Percentiles rank a stretch among this genome's conserved stretches.
These are phyloP conservation scores for Lycium barbarum DNA, from an alignment of 257 asterid species.

Conservation along the genomic window DNA sequence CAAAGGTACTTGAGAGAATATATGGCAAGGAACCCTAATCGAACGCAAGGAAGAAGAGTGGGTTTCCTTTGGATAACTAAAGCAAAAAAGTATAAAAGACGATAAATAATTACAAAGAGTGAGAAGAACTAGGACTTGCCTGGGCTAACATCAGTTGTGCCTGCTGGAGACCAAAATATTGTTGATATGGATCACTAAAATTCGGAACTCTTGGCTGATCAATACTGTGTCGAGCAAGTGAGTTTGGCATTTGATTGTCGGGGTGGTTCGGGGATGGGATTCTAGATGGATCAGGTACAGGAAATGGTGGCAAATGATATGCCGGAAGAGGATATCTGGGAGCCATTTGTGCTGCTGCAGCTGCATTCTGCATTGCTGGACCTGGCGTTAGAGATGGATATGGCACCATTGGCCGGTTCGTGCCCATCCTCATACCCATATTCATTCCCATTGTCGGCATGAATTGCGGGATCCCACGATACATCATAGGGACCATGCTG, in stretches of 20 bases:
- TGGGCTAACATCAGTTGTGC: slow-evolving; percentile 39
- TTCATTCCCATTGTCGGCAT: slow-evolving; percentile 44
- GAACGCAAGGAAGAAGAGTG: not conserved
- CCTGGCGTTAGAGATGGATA: slow-evolving; percentile 58
- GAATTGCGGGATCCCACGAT: slow-evolving; percentile 49
- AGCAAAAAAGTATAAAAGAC: not conserved
- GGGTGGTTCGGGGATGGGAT: slow-evolving; percentile 40
- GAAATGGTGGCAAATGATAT: slow-evolving; percentile 58
- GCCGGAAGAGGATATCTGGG: slow-evolving; percentile 61
- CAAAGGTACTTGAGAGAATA: too few relatives aligned
- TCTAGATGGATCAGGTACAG: slow-evolving; percentile 53
- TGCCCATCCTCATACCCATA: slow-evolving; percentile 58
- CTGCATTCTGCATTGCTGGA: slow-evolving; percentile 54
- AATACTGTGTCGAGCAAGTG: slow-evolving; percentile 31
- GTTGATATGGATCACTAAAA: slow-evolving; percentile 41
- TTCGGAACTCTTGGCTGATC: slow-evolving; percentile 37
- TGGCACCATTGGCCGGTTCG: slow-evolving; percentile 65
- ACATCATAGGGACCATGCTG: slow-evolving; percentile 53
- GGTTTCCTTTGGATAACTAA: not conserved
- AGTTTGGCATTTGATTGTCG: slow-evolving; percentile 36
- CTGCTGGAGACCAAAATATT: slow-evolving; percentile 44
- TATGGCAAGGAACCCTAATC: too few relatives aligned
- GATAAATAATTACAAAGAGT: not conserved
- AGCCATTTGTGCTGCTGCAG: slow-evolving; percentile 53
- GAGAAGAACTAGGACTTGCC: slow-evolving; percentile 34